These are phyloP conservation scores for Neurospora sublineolata DNA, from an alignment of 495 filamentous ascomycete genomes.

Conservation along the genomic window DNA sequence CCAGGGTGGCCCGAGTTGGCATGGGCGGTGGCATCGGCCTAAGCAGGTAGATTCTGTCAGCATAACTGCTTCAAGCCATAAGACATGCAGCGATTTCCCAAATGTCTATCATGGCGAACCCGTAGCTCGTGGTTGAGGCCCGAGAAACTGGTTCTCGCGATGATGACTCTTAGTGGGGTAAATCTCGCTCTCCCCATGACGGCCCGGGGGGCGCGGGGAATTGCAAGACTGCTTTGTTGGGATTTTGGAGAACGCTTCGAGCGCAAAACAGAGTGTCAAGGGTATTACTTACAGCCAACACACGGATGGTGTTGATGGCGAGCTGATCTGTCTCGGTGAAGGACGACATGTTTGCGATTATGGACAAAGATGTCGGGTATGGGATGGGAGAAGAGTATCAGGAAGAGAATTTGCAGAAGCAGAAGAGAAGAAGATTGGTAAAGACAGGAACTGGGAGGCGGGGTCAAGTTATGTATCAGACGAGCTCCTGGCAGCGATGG, in stretches of 20 bases:
- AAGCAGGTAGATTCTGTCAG: slow-evolving; percentile 18
- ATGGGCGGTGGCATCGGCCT: slow-evolving; percentile 95
- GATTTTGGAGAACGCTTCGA: slow-evolving; percentile 18
- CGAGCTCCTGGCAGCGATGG: neutral
- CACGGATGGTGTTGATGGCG: slow-evolving; percentile 94
- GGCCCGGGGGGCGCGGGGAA: slow-evolving; percentile 7
- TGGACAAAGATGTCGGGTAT: slow-evolving; percentile 11
- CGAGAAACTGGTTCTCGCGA: slow-evolving; percentile 2
- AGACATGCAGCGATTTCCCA: neutral
- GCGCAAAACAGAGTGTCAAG: neutral
- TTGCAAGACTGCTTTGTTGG: slow-evolving; percentile 32
- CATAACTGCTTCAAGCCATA: neutral
- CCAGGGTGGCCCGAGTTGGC: slow-evolving; percentile 98
- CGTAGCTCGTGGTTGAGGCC: neutral
- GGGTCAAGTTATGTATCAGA: slow-evolving; percentile 17
- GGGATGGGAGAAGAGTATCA: slow-evolving; percentile 15
- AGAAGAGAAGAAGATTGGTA: slow-evolving; percentile 12
- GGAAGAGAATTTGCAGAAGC: slow-evolving; percentile 19
- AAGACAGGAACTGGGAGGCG: slow-evolving; percentile 13
- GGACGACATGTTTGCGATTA: slow-evolving; percentile 59
- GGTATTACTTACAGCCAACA: slow-evolving; percentile 67
- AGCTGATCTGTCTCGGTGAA: slow-evolving; percentile 76
- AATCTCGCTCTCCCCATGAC: slow-evolving; percentile 1
- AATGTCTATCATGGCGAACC: neutral
- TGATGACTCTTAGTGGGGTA: neutral